A percentile compares a stretch with the other conserved stretches of the same genome.
Evolutionary conservation across 2,329 filamentous ascomycete species (phyloP).

Genomic region (Aspergillus udagawae): DNA sequence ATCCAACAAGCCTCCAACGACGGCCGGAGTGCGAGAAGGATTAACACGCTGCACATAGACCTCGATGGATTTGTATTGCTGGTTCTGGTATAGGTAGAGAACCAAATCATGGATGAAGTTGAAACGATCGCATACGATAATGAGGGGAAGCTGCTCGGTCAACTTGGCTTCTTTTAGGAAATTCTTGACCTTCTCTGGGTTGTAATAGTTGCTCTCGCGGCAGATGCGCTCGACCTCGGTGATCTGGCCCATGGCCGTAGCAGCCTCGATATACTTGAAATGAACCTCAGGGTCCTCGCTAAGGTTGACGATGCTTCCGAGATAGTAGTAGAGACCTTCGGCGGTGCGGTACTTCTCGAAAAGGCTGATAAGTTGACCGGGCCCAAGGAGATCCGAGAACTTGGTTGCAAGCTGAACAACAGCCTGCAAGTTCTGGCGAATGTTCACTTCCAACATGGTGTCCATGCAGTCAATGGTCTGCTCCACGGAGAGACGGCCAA

Average conservation of each 20-base stretch:
- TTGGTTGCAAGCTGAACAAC: slow-evolving; percentile 96
- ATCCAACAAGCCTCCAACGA: slow-evolving; percentile 88
- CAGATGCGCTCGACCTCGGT: slow-evolving; percentile 97
- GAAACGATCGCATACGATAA: slow-evolving; percentile 99
- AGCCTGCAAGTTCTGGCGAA: slow-evolving; percentile 91
- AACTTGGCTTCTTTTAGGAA: slow-evolving; percentile 96
- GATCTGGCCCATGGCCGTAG: slow-evolving; percentile 87
- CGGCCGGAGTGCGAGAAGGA: slow-evolving; percentile 81
- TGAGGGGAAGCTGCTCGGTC: slow-evolving; percentile 87
- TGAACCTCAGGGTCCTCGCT: slow-evolving; percentile 93
- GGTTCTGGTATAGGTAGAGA: slow-evolving; percentile 95
- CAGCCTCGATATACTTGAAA: slow-evolving; percentile 99
- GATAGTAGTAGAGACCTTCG: slow-evolving; percentile 96
- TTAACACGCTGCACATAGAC: slow-evolving; percentile 97
- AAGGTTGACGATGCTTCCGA: slow-evolving; percentile 95
- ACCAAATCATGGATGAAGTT: slow-evolving; percentile 98
- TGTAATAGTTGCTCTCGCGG: slow-evolving; percentile 84
- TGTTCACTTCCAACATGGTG: slow-evolving; percentile 94
- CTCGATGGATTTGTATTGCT: slow-evolving; percentile 98
- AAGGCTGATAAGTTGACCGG: slow-evolving; percentile 83
- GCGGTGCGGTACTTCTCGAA: slow-evolving; percentile 97
- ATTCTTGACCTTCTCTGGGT: slow-evolving; percentile 96
- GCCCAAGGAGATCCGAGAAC: slow-evolving; percentile 89
- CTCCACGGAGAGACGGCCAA: slow-evolving; percentile 90
- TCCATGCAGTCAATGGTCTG: slow-evolving; percentile 91